A percentile compares a stretch with the other conserved stretches of the same genome.
Evolutionary conservation across 2,329 filamentous ascomycete genomes (phyloP).

Genomic region (Rhexocercosporidium sp.): DNA sequence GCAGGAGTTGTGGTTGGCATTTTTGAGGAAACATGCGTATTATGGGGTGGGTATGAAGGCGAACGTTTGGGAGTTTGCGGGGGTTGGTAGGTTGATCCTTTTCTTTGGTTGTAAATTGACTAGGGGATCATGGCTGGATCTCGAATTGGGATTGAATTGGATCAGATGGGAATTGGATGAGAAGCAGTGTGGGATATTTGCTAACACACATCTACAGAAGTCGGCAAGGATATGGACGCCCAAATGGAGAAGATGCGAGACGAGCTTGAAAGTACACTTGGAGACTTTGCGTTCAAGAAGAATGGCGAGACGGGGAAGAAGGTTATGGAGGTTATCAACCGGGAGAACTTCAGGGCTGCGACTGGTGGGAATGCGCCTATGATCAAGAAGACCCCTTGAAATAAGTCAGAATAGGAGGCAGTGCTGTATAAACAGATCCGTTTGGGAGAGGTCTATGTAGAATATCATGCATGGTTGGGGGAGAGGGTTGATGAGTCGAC

Average conservation of each 20-base stretch:
- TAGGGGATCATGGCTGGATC: too few relatives aligned
- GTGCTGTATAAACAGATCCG: conserved; percentile 2
- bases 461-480: not conserved
- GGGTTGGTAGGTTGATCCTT: conserved; percentile 59
- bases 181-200: not conserved
- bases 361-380: conserved; percentile 39
- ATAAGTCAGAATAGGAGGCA: not conserved
- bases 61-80: conserved; percentile 89
- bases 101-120: not conserved
- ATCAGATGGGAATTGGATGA: not conserved
- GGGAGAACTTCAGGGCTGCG: conserved; percentile 50
- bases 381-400: conserved; percentile 7
- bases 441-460: not conserved
- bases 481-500: not conserved
- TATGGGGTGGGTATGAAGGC: conserved; percentile 99
- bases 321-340: conserved; percentile 61
- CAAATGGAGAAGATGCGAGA: conserved; percentile 49
- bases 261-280: conserved; percentile 58
- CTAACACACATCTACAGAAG: conserved; percentile 46
- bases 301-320: conserved; percentile 57
- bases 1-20: conserved; percentile 91
- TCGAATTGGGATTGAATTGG: not conserved
- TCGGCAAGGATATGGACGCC: conserved; percentile 58
- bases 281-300: conserved; percentile 59
- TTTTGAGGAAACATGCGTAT: conserved; percentile 88